These are phyloP conservation scores for Hygrophorus russula DNA, from an alignment of 768 basidiomycete genomes.

Conservation along the genomic window DNA sequence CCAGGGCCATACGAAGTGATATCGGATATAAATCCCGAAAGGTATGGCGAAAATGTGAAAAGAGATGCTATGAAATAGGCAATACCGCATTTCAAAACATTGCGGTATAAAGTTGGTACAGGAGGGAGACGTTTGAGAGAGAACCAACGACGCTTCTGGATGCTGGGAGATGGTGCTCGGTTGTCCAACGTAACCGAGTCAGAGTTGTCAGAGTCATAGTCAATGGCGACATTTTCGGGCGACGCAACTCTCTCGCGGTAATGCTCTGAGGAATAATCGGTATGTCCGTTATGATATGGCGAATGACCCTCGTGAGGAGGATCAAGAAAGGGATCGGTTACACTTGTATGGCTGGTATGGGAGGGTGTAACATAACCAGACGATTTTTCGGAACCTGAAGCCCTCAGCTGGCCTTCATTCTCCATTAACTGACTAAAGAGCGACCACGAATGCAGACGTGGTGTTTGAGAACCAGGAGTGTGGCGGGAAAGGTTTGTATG, in stretches of 20 bases:
- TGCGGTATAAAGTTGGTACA: constrained; percentile 44
- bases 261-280: not conserved
- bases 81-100: constrained; percentile 83
- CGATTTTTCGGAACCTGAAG: constrained; percentile 7
- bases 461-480: constrained; percentile 6
- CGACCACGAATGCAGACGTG: constrained; percentile 40
- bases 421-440: constrained; percentile 66
- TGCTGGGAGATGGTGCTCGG: not conserved
- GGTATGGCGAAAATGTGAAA: constrained; percentile 79
- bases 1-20: constrained; percentile 40
- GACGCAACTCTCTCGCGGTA: constrained; percentile 10
- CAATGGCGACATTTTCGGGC: constrained; percentile 12
- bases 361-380: not conserved
- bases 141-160: not conserved
- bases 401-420: constrained; percentile 38
- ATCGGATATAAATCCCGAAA: constrained; percentile 62
- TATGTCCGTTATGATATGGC: constrained; percentile 1
- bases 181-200: constrained; percentile 4
- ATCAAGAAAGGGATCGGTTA: constrained; percentile 9
- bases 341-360: not conserved
- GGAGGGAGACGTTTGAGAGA: constrained; percentile 18
- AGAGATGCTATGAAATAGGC: constrained; percentile 85
- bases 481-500: constrained; percentile 7
- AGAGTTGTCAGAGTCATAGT: constrained; percentile 9
- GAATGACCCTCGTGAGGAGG: constrained; percentile 5